These are phyloP conservation scores for Forsythia viridissima DNA, from an alignment of 257 asterid species.

Conservation along the genomic window DNA sequence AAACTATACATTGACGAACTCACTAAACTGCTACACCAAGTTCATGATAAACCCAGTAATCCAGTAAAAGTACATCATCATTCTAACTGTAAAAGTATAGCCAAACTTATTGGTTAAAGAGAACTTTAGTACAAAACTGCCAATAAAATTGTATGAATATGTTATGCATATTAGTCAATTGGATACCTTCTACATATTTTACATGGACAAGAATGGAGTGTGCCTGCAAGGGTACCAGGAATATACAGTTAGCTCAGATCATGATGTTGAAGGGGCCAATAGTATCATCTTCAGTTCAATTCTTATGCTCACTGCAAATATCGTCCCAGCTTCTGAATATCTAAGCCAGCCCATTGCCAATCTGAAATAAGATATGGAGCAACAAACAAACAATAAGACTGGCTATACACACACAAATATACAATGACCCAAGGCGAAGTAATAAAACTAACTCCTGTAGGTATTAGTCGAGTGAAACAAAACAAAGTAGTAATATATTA, in stretches of 20 bases:
- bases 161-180: slow-evolving; percentile 8
- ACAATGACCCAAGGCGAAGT: slow-evolving; percentile 3
- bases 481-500: slow-evolving; percentile 1
- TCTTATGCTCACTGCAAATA: slow-evolving; percentile 61
- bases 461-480: slow-evolving; percentile 12
- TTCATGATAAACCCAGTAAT: slow-evolving; percentile 12
- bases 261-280: slow-evolving; percentile 18
- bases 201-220: slow-evolving; percentile 76
- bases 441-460: slow-evolving; percentile 6
- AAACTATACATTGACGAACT: slow-evolving; percentile 6
- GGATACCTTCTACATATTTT: slow-evolving; percentile 78
- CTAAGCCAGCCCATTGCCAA: slow-evolving; percentile 96
- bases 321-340: slow-evolving; percentile 76
- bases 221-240: slow-evolving; percentile 50
- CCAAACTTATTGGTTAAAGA: background rate
- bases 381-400: slow-evolving; percentile 12
- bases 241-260: slow-evolving; percentile 19
- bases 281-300: slow-evolving; percentile 21
- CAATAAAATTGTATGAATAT: background rate
- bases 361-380: slow-evolving; percentile 35
- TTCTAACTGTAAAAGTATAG: background rate
- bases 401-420: background rate
- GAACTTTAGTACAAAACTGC: slow-evolving; percentile 2
- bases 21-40: background rate
- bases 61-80: slow-evolving; percentile 8